Conservation (phyloP, 306 rosid genomes). For the Malus domestica region DNA sequence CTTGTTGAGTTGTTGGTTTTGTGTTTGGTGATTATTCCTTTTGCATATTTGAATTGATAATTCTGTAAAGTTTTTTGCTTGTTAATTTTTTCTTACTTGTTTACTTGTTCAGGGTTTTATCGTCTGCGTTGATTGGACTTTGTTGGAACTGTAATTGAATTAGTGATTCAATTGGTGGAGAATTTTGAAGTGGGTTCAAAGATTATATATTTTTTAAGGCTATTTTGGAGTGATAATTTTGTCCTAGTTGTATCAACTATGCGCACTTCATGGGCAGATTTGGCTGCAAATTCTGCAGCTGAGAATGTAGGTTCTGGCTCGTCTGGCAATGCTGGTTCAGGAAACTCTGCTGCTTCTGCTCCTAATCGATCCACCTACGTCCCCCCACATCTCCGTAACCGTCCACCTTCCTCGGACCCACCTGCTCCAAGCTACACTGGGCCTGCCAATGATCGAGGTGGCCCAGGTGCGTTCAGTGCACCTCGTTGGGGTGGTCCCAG, state of each 20-base stretch:
- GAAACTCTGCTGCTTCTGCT: slow-evolving; percentile 19
- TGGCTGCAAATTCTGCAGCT: slow-evolving; percentile 76
- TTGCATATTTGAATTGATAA: background rate
- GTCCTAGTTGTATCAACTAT: slow-evolving; percentile 37
- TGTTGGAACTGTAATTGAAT: background rate
- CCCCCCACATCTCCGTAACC: slow-evolving; percentile 81
- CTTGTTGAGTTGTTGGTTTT: background rate
- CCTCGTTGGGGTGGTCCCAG: slow-evolving; percentile 45
- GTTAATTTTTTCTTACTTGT: background rate
- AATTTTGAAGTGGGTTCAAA: background rate
- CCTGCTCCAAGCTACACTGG: slow-evolving; percentile 39
- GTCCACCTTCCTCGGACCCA: slow-evolving; percentile 35
- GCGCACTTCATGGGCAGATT: slow-evolving; percentile 94
- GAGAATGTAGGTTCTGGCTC: slow-evolving; percentile 50
- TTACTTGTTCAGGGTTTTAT: slow-evolving; percentile 1
- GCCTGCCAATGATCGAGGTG: slow-evolving; percentile 36
- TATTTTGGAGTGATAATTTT: slow-evolving; percentile 5
- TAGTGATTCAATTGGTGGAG: slow-evolving; percentile 3
- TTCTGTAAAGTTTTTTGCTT: background rate
- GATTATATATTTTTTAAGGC: background rate
- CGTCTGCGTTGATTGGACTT: background rate
- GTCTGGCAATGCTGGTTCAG: slow-evolving; percentile 24
- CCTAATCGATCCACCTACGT: slow-evolving; percentile 51
- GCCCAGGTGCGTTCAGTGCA: slow-evolving; percentile 31
- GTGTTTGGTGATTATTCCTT: background rate